Percentiles rank a stretch among this genome's conserved stretches.
phyloP scores from a whole-genome alignment of 2,329 filamentous ascomycete species.

The Colletotrichum siamense region DNA sequence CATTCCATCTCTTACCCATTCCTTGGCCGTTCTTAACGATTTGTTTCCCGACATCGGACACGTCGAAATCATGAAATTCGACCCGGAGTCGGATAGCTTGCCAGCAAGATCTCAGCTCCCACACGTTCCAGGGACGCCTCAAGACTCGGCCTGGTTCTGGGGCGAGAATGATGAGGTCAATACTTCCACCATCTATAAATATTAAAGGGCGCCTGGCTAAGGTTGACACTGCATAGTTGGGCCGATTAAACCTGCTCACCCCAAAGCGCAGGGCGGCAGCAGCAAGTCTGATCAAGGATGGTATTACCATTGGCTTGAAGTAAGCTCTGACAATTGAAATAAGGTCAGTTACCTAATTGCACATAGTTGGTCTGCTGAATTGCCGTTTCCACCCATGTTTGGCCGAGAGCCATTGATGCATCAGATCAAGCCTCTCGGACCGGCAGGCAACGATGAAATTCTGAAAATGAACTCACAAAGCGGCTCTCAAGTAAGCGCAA shows the following conservation, averaged over 20 bases:
- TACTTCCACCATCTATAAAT: not conserved
- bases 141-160: not conserved
- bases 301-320: not conserved
- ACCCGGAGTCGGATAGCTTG: not conserved
- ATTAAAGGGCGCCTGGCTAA: not conserved
- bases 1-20: rapidly evolving
- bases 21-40: rapidly evolving
- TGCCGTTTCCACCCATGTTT: not conserved
- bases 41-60: rapidly evolving
- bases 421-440: not conserved
- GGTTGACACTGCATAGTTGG: not conserved
- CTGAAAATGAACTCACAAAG: not conserved
- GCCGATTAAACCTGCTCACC: not conserved
- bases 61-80: not conserved
- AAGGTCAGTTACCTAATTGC: not conserved
- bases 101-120: not conserved
- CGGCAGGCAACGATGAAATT: not conserved
- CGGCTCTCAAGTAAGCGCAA: not conserved
- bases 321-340: not conserved
- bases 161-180: not conserved
- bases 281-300: not conserved
- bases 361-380: not conserved
- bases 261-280: not conserved
- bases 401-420: not conserved
- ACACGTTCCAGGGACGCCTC: not conserved